phyloP scores from a whole-genome alignment of 345 rosid genomes.

The Citrus cavaleriei region DNA sequence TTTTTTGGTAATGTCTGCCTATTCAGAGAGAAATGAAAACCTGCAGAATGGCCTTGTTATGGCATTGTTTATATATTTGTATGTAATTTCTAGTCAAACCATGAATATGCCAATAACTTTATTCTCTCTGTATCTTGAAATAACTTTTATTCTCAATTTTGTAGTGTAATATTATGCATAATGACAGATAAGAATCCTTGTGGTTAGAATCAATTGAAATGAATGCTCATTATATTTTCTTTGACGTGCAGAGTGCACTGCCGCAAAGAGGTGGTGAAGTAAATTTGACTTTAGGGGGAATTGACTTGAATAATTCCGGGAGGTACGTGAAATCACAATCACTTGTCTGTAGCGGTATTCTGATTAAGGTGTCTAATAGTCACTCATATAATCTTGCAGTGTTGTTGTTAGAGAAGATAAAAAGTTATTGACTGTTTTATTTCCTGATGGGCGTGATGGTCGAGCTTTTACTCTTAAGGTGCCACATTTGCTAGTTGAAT shows the following conservation, averaged over 20 bases:
- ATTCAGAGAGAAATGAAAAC: neutral
- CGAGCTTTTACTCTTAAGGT: slow-evolving; percentile 99
- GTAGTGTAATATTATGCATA: neutral
- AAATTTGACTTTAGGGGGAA: slow-evolving; percentile 91
- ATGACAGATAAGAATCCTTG: neutral
- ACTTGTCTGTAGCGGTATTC: slow-evolving; percentile 13
- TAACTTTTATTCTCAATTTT: neutral
- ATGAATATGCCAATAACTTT: neutral
- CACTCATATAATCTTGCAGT: slow-evolving; percentile 42
- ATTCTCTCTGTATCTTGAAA: neutral
- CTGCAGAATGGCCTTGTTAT: neutral
- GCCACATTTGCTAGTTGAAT: slow-evolving; percentile 17
- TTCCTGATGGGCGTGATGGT: slow-evolving; percentile 99
- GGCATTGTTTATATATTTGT: neutral
- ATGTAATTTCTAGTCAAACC: neutral
- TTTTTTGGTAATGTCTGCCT: neutral
- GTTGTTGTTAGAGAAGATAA: slow-evolving; percentile 98
- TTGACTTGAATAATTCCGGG: slow-evolving; percentile 95
- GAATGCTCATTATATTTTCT: slow-evolving; percentile 10
- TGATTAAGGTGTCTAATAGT: slow-evolving; percentile 18
- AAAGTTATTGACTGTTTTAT: slow-evolving; percentile 84
- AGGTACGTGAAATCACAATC: slow-evolving; percentile 45
- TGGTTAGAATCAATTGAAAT: neutral
- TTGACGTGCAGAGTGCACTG: slow-evolving; percentile 64
- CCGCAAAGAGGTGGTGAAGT: slow-evolving; percentile 97